Base-by-base conservation (phyloP, 352 stramenopile genomes). In the Globisporangium viniferum region DNA sequence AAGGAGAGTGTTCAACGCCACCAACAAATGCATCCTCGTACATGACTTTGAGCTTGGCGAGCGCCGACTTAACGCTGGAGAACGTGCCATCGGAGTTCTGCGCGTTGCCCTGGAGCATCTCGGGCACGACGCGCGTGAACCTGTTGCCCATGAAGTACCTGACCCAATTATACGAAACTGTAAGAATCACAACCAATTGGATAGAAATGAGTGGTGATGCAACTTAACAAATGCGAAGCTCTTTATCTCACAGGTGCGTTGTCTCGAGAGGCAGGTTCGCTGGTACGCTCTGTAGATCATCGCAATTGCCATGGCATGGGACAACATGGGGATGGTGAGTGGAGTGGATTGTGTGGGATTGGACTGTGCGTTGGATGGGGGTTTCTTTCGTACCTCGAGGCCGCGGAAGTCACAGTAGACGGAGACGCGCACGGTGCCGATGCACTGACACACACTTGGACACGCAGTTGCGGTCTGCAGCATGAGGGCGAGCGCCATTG, bases 351-450 rank as follows among this genome's bases (percentile, higher is more conserved):
- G 5, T 41, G 33, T 33, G 22, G 33, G 4, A 6, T 56, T 24
- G 29, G 20, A n/a, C 6, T 9, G 4, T 20, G 41, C 4, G 31
- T 33, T 8, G 41, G 15, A n/a, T 51, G 44, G 44, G 44, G 31
- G 31, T 6, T 33, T 33, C 31, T 51, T 51, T 22, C 36, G 66
- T 36, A 92, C 86, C 70, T 79, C 59, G 46, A 94, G 80, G 1
- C 69, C 80, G 29, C 80, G 82, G 53, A 90, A 93, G 66, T 94
- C 84, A 63, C 87, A 93, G 69, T 92, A 88, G 10, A 94, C 86
- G 18, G 82, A 84, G 22, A 93, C 76, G 29, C 83, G 80, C 29
- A 75, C 72, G n/a, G 73, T 70, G 27, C 84, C 84, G 48, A 92
- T 85, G 70, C 87, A 95, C 36, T 86, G 73, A 33, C 85, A 93